Percentiles rank a stretch among this genome's conserved stretches.
Evolutionary conservation across 768 basidiomycete genomes (phyloP).

Genomic region (Lactarius psammicola): DNA sequence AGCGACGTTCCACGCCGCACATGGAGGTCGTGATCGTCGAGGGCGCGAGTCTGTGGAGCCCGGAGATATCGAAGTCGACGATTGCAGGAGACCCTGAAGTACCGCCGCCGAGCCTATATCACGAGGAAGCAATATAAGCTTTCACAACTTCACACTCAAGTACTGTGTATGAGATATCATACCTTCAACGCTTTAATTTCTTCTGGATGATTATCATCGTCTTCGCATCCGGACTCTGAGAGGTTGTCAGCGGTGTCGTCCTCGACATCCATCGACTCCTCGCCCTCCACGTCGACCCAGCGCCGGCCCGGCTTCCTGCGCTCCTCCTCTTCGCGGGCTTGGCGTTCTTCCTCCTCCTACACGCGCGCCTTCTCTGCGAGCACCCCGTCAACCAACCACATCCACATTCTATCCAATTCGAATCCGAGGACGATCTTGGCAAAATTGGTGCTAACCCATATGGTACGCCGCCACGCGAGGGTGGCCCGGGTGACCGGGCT

Average conservation of each 20-base stretch:
- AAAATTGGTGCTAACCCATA: constrained; percentile 66
- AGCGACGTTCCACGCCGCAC: constrained; percentile 32
- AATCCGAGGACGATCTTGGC: constrained; percentile 75
- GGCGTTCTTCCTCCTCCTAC: constrained; percentile 70
- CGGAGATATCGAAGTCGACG: constrained; percentile 35
- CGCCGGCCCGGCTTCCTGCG: constrained; percentile 56
- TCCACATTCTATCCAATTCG: constrained; percentile 56
- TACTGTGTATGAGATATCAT: constrained; percentile 23
- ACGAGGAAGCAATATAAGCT: constrained; percentile 10
- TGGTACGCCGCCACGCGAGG: constrained; percentile 70
- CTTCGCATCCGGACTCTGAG: constrained; percentile 39
- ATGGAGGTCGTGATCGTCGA: constrained; percentile 35
- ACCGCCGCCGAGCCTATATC: constrained; percentile 65
- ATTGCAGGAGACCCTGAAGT: constrained; percentile 68
- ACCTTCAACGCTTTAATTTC: constrained; percentile 84
- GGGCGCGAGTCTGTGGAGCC: constrained; percentile 23
- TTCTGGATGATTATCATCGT: constrained; percentile 65
- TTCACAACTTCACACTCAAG: constrained; percentile 11
- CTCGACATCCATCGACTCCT: constrained; percentile 49
- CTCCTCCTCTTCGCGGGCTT: constrained; percentile 69
- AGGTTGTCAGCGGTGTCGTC: constrained; percentile 41
- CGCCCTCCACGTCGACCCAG: constrained; percentile 65
- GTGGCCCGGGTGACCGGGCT: constrained; percentile 34
- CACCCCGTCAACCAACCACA: constrained; percentile 62
- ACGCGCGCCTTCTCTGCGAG: constrained; percentile 66